These are phyloP conservation scores for Rhodotorula sp. DNA, from an alignment of 1,284 basidiomycete species.

Conservation along the genomic window DNA sequence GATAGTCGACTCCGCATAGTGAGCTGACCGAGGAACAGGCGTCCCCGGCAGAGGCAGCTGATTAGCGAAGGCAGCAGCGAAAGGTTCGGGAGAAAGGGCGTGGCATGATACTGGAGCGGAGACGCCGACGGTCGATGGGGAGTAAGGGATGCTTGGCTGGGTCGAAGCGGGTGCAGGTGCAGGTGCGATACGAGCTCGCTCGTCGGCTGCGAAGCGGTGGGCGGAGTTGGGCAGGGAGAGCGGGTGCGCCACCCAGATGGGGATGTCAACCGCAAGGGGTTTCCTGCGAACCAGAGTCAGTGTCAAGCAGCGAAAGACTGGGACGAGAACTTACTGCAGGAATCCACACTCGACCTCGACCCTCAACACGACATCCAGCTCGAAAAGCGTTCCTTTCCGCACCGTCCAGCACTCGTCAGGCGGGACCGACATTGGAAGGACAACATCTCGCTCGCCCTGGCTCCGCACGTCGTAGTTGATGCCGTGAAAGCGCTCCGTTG, in stretches of 20 bases:
- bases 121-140: neutral
- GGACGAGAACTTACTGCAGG: conserved; percentile 35
- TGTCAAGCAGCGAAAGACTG: neutral
- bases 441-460: conserved; percentile 9
- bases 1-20: conserved; percentile 2
- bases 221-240: conserved; percentile 42
- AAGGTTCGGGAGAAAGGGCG: neutral
- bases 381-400: conserved; percentile 41
- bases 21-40: neutral
- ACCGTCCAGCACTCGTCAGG: conserved; percentile 40
- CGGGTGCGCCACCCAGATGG: conserved; percentile 43
- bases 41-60: conserved; percentile 7
- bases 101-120: neutral
- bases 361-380: conserved; percentile 39
- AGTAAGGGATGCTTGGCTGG: conserved; percentile 5
- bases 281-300: conserved; percentile 22
- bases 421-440: conserved; percentile 38
- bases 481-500: conserved; percentile 39
- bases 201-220: conserved; percentile 22
- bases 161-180: neutral
- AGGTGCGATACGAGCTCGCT: conserved; percentile 3
- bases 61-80: neutral
- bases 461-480: conserved; percentile 18
- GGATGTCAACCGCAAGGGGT: conserved; percentile 42
- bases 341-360: conserved; percentile 42